phyloP scores from a whole-genome alignment of 225 moss, liverwort and hornwort genomes.

The Bryum argenteum region DNA sequence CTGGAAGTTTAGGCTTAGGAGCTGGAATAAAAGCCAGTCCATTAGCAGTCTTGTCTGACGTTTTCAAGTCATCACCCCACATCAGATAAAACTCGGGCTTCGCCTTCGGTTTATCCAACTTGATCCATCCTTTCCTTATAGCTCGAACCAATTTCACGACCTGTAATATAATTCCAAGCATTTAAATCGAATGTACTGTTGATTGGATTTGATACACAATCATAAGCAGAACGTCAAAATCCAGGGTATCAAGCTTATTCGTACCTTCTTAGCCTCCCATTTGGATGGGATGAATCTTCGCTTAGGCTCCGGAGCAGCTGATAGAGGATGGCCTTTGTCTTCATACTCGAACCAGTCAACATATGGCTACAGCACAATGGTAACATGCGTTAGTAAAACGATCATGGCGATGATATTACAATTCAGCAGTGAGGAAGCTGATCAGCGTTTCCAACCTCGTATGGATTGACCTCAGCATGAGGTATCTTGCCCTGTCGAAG shows the following conservation, averaged over 20 bases:
- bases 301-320: constrained; percentile 92
- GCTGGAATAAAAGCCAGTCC: constrained; percentile 91
- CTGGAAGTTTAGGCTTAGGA: constrained; percentile 87
- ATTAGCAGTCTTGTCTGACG: constrained; percentile 79
- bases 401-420: constrained; percentile 5
- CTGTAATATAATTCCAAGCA: constrained; percentile 39
- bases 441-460: constrained; percentile 62
- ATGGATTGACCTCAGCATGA: constrained; percentile 86
- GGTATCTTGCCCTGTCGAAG: constrained; percentile 88
- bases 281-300: constrained; percentile 95
- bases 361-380: constrained; percentile 61
- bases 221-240: neutral
- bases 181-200: no score
- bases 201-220: neutral
- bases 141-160: constrained; percentile 96
- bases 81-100: constrained; percentile 78
- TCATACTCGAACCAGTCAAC: constrained; percentile 98
- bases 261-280: constrained; percentile 99
- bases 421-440: constrained; percentile 1
- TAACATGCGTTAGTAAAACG: constrained; percentile 7
- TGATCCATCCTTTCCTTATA: constrained; percentile 94
- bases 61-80: constrained; percentile 89
- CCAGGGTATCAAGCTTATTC: neutral
- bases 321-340: constrained; percentile 90
- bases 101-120: constrained; percentile 75